Evolutionary conservation across 1,284 basidiomycete genomes (phyloP), one percentile per base, ranked within the genome.

Genomic region (Microbotryum lychnidis-dioicae): DNA sequence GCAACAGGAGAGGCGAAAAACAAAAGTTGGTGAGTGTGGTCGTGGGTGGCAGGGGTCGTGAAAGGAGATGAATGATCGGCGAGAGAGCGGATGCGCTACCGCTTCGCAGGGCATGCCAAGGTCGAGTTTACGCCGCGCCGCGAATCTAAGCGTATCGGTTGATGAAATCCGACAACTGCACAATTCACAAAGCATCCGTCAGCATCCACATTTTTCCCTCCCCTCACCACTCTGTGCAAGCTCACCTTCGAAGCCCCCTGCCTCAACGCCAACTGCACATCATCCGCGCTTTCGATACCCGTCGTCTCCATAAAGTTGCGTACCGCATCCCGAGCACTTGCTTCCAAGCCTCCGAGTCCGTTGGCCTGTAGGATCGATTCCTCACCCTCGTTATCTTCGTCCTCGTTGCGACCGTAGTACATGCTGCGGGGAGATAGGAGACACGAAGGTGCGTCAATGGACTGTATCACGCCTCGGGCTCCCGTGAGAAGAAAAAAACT

Each of bases 391-490:
- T 76, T 72, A 6, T 79, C 84, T 12, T 89, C 88, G 53, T 92
- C 89, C 50, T 97, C 93, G 14, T 89, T 86, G 23, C 92, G 81
- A 4, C 94, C 96, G 77, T 93, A 96, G 82, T 96, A 96, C 67
- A 90, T 87, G 73, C 60, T 68, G 56, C 16, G 20, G 16, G 20
- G 2, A 21, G 18, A 12, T 7, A 25, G 29, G 25, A 50, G 23
- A 20, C 20, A 57, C 52, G 21, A 27, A 49, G 33, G 71, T 6
- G 57, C 8, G 20, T 31, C 31, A 31, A 31, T 10, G 31, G 2
- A 31, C 31, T 31, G 31, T 31, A 31, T 2, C 31, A 31, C 31
- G 31, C 31, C 7, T 8, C 31, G 8, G 31, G 7, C 9, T 7
- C 31, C 7, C 7, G 31, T 31, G 31, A 31, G 31, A 31, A 72